These are phyloP conservation scores for Camelina sativa DNA, from an alignment of 345 rosid species.

Conservation along the genomic window DNA sequence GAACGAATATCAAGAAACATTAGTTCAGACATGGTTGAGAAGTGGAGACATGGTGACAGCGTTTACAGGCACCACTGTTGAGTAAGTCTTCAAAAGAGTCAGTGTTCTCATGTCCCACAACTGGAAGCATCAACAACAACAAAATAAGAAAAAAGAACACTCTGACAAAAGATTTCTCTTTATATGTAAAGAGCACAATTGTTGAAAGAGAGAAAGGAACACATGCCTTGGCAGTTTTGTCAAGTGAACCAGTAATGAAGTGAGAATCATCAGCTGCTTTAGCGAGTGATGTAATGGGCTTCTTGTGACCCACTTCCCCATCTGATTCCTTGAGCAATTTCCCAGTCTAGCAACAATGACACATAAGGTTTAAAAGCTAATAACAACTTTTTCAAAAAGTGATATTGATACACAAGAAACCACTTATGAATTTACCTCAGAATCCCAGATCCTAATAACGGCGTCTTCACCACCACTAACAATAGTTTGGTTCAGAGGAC, in stretches of 20 bases:
- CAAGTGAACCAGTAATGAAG: slow-evolving; percentile 87
- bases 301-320: slow-evolving; percentile 82
- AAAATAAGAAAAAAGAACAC: slow-evolving; percentile 13
- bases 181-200: neutral
- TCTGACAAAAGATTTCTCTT: slow-evolving; percentile 12
- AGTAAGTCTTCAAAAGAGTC: slow-evolving; percentile 88
- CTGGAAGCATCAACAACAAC: slow-evolving; percentile 50
- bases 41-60: slow-evolving; percentile 98
- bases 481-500: slow-evolving; percentile 78
- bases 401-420: slow-evolving; percentile 3
- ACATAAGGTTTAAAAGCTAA: neutral
- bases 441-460: slow-evolving; percentile 82
- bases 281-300: slow-evolving; percentile 75
- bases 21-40: slow-evolving; percentile 78
- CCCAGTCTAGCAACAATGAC: slow-evolving; percentile 66
- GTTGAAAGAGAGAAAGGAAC: slow-evolving; percentile 21
- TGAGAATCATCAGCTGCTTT: slow-evolving; percentile 87
- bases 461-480: slow-evolving; percentile 95
- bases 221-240: slow-evolving; percentile 92
- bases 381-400: neutral
- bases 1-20: neutral
- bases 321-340: slow-evolving; percentile 72
- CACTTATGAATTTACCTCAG: slow-evolving; percentile 60
- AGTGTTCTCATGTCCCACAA: slow-evolving; percentile 90
- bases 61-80: slow-evolving; percentile 86